A percentile compares a stretch with the other conserved stretches of the same genome.
Evolutionary conservation across 805 yeast species (phyloP).

Genomic region (Lipomyces orientalis): DNA sequence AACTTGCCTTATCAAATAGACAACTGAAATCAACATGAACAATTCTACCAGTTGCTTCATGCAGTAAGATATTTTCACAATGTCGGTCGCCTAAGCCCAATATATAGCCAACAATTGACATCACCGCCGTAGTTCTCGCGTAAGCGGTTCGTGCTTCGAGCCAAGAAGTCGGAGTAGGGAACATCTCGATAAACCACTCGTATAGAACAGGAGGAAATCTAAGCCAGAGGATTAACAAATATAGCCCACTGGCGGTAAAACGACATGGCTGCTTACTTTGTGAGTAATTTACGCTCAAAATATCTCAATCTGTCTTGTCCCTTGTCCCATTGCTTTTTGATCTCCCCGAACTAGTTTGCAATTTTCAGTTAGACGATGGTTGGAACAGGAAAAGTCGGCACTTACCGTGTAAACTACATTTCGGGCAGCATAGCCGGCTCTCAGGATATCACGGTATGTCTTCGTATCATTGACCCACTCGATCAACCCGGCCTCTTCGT

Average conservation of each 20-base stretch:
- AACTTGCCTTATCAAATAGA: conserved; percentile 74
- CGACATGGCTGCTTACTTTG: conserved; percentile 15
- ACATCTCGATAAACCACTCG: conserved; percentile 86
- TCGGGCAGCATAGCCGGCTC: conserved; percentile 51
- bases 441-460: conserved; percentile 70
- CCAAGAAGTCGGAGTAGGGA: conserved; percentile 91
- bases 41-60: conserved; percentile 74
- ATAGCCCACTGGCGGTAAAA: background rate
- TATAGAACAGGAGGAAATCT: conserved; percentile 72
- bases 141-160: conserved; percentile 75
- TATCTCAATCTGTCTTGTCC: background rate
- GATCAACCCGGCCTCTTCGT: conserved; percentile 85
- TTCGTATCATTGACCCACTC: conserved; percentile 84
- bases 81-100: conserved; percentile 96
- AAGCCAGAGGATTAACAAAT: background rate
- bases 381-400: background rate
- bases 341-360: background rate
- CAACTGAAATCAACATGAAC: conserved; percentile 97
- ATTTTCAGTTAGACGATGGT: background rate
- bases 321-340: conserved; percentile 8
- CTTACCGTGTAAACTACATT: conserved; percentile 42
- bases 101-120: conserved; percentile 96
- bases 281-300: conserved; percentile 26
- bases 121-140: conserved; percentile 84
- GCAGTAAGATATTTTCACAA: conserved; percentile 84